These are phyloP conservation scores for Leccinum rimulosum DNA, from an alignment of 768 basidiomycete genomes.

Conservation along the genomic window DNA sequence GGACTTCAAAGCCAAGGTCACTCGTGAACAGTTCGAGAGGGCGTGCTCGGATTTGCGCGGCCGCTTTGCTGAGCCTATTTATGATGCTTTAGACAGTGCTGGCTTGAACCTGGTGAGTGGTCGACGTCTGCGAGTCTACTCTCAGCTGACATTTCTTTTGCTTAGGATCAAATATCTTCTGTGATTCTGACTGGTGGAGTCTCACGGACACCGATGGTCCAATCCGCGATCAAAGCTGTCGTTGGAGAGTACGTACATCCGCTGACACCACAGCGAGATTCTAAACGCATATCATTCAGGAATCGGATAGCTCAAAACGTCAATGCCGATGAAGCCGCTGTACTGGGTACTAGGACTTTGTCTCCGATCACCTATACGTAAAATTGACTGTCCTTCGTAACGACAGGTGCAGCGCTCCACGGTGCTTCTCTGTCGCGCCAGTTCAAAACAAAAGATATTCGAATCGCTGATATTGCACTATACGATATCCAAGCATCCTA, in stretches of 20 bases:
- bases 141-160: background rate
- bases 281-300: constrained; percentile 32
- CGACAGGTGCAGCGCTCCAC: constrained; percentile 75
- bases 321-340: constrained; percentile 95
- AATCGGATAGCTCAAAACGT: constrained; percentile 91
- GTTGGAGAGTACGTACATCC: constrained; percentile 67
- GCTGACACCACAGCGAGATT: background rate
- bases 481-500: constrained; percentile 83
- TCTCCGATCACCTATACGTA: background rate
- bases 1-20: constrained; percentile 80
- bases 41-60: constrained; percentile 63
- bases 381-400: constrained; percentile 3
- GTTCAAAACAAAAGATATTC: constrained; percentile 95
- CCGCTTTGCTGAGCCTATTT: constrained; percentile 68
- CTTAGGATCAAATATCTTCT: constrained; percentile 75
- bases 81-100: constrained; percentile 66
- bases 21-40: constrained; percentile 75
- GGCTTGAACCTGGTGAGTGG: constrained; percentile 61
- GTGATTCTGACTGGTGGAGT: constrained; percentile 92
- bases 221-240: constrained; percentile 69
- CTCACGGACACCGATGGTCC: constrained; percentile 90
- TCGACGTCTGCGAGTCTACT: background rate
- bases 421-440: constrained; percentile 86
- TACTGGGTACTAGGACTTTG: constrained; percentile 59
- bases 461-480: constrained; percentile 67